Base-by-base conservation (phyloP, 2,329 filamentous ascomycete species). In the Hypoxylon sp. region DNA sequence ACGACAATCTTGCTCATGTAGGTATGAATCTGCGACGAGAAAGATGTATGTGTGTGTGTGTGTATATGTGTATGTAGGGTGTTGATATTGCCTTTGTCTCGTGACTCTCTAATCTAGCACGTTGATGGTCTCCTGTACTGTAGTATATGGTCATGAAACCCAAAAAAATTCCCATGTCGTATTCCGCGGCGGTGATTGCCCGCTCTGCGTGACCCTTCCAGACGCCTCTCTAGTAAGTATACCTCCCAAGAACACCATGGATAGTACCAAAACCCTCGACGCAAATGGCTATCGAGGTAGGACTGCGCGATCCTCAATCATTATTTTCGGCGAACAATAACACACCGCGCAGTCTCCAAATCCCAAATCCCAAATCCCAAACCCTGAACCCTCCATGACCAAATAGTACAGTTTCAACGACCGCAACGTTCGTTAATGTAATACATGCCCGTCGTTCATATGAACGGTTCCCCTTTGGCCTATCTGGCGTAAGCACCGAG, bases 401-500 rank as follows among this genome's bases (percentile, higher is more conserved):
- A 21, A 51, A 47, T 61, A 32, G 45, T 65, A 62, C 52, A 61
- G 52, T 21, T 34, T 14, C 53, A 56, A 37, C 29, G 30, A 46
- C 11, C 43, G 37, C 29, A 54, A 53, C 52, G 41, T 48, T n/a
- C 45, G 25, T 32, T 48, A 11, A 16, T 48, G 47, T 61, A 62
- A 57, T 63, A 60, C 55, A 63, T 48, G 32, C 6, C 39, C 1
- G 5, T 14, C 11, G 32, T 54, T 52, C 48, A 41, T n/a, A 1
- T 25, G 12, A 46, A 46, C 43, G 21, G 25, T 7, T 19, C 37
- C 37, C 37, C 8, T 5, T 5, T 16, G 2, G 7, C 19, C 25
- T 54, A 70, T 48, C 61, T 56, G 3, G 67, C 23, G 52, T 70
- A 70, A 11, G 64, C 52, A 16, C 52, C 55, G 6, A 70, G 61